Conservation (phyloP, 2,329 filamentous ascomycete genomes). For the Aspergillus tanneri region DNA sequence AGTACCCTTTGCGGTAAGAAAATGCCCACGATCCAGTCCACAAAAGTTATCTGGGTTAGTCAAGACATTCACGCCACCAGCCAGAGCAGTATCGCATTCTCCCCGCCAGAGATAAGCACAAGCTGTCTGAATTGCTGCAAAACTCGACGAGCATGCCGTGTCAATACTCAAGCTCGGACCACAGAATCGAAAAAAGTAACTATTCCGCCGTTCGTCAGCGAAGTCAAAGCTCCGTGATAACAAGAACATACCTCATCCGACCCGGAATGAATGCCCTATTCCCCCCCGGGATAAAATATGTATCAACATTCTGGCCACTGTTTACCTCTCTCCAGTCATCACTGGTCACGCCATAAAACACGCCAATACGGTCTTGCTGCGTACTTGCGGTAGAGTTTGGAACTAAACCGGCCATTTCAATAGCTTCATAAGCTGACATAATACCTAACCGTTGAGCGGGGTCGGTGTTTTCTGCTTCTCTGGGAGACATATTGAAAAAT, state of each 20-base stretch:
- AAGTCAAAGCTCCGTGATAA: conserved; percentile 18
- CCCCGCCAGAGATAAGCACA: conserved; percentile 72
- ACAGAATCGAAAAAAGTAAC: conserved; percentile 72
- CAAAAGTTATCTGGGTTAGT: conserved; percentile 80
- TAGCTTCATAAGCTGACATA: conserved; percentile 74
- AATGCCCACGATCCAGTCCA: conserved; percentile 72
- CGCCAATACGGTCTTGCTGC: conserved; percentile 63
- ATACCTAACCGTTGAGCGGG: conserved; percentile 77
- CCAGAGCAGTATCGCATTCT: conserved; percentile 78
- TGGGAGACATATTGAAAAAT: conserved; percentile 85
- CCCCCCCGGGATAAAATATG: conserved; percentile 65
- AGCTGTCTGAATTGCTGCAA: conserved; percentile 68
- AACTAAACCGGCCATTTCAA: conserved; percentile 78
- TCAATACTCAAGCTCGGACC: conserved; percentile 72
- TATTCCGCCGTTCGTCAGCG: not conserved
- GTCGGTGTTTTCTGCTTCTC: conserved; percentile 76
- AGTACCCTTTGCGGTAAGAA: conserved; percentile 56
- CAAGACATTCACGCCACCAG: conserved; percentile 72
- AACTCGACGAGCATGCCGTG: conserved; percentile 74
- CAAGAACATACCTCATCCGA: conserved; percentile 23
- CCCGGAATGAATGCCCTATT: conserved; percentile 50
- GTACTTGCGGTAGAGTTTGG: conserved; percentile 70
- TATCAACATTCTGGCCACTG: conserved; percentile 68
- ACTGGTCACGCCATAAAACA: conserved; percentile 72
- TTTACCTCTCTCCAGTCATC: conserved; percentile 79